These are phyloP conservation scores for Fusarium oligoseptatum DNA, from an alignment of 2,329 filamentous ascomycete species.

Conservation along the genomic window DNA sequence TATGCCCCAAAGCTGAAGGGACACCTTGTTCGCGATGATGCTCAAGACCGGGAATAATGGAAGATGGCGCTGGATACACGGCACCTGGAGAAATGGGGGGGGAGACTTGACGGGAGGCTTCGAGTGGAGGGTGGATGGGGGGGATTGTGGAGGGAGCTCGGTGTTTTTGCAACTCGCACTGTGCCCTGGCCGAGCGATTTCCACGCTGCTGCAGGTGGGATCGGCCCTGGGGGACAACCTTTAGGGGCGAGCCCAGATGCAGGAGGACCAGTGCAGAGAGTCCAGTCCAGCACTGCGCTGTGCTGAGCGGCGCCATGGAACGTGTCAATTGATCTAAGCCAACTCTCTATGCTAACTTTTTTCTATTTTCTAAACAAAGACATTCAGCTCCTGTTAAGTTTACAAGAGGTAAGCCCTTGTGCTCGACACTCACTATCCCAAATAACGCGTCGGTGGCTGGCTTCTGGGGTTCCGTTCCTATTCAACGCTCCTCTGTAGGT, in stretches of 20 bases:
- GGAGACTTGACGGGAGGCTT: slow-evolving; percentile 4
- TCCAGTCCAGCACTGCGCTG: not conserved
- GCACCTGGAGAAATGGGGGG: slow-evolving; percentile 5
- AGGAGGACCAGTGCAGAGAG: not conserved
- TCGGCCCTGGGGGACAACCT: slow-evolving; percentile 15
- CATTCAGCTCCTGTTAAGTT: not conserved
- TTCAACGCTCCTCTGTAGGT: slow-evolving; percentile 12
- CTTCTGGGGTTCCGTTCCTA: slow-evolving; percentile 11
- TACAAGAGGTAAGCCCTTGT: not conserved
- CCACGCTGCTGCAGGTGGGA: slow-evolving; percentile 30
- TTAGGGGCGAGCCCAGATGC: slow-evolving; percentile 7
- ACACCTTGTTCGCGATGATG: slow-evolving; percentile 3
- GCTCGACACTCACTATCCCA: not conserved
- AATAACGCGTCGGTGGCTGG: slow-evolving; percentile 34
- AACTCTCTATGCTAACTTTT: not conserved
- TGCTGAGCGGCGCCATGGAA: not conserved
- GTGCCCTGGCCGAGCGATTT: slow-evolving; percentile 16
- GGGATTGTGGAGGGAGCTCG: not conserved
- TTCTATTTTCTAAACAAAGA: not conserved
- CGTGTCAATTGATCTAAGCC: not conserved
- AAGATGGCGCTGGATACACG: slow-evolving; percentile 11
- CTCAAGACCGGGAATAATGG: slow-evolving; percentile 8
- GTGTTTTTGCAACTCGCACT: slow-evolving; percentile 22
- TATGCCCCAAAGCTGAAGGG: not conserved
- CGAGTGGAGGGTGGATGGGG: slow-evolving; percentile 1